phyloP scores from a whole-genome alignment of 257 asterid genomes.

The Striga asiatica region DNA sequence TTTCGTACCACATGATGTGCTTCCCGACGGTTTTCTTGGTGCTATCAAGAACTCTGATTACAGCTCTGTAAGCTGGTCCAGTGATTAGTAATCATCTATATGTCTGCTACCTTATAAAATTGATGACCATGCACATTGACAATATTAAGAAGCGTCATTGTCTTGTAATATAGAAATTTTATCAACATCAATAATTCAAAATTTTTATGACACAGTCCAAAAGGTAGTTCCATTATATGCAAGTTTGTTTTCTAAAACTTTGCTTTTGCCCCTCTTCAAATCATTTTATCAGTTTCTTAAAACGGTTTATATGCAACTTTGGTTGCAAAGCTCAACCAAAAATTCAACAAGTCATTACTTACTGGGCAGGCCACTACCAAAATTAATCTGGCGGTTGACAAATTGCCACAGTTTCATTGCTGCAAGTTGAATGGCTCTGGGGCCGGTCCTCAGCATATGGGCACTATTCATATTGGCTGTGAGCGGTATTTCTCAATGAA shows the following conservation, averaged over 20 bases:
- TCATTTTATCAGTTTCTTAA: not conserved
- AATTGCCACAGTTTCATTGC: conserved; percentile 66
- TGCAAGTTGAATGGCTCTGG: conserved; percentile 50
- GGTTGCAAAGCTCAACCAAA: conserved; percentile 5
- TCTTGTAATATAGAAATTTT: not conserved
- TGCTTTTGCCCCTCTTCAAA: not conserved
- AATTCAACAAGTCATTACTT: conserved; percentile 11
- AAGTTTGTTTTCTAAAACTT: not conserved
- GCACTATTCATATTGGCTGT: conserved; percentile 84
- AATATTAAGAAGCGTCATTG: not conserved
- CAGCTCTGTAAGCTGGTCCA: conserved; percentile 64
- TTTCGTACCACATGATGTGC: conserved; percentile 56
- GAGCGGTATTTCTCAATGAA: conserved; percentile 50
- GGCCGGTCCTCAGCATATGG: conserved; percentile 91
- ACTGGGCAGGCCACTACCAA: conserved; percentile 81
- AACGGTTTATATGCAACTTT: not conserved
- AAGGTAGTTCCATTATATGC: not conserved
- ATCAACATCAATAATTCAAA: not conserved
- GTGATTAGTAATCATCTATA: not conserved
- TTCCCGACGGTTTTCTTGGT: conserved; percentile 58
- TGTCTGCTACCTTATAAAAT: not conserved
- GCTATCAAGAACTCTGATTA: conserved; percentile 69
- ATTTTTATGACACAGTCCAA: not conserved
- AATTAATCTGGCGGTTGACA: conserved; percentile 78
- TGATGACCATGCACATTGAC: not conserved